These are phyloP conservation scores for Russula abietina DNA, from an alignment of 768 basidiomycete species.

Conservation along the genomic window DNA sequence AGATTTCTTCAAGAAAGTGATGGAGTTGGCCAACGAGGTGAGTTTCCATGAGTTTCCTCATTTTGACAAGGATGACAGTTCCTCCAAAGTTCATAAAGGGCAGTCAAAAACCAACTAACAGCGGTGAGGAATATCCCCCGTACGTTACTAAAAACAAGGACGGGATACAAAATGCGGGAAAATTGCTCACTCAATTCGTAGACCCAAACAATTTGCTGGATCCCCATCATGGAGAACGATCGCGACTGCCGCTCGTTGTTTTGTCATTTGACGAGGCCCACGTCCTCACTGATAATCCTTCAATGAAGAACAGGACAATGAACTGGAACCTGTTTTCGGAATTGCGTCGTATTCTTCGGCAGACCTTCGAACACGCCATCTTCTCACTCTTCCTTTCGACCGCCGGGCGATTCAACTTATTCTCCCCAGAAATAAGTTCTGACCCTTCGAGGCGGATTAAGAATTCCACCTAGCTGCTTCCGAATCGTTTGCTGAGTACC, in stretches of 20 bases:
- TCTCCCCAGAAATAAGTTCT: not conserved
- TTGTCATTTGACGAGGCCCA: not conserved
- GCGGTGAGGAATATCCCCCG: too few species aligned
- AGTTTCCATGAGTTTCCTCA: too few species aligned
- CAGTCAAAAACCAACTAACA: too few species aligned
- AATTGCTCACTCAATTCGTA: not conserved
- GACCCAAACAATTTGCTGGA: too few species aligned
- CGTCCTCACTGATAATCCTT: not conserved
- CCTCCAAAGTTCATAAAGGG: not conserved
- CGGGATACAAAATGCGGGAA: not conserved
- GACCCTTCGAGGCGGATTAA: not conserved
- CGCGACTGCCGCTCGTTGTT: not conserved
- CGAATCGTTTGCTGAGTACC: too few species aligned
- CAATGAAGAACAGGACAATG: too few species aligned
- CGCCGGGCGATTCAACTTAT: not conserved
- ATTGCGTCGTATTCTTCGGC: not conserved
- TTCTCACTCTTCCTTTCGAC: conserved; percentile 4
- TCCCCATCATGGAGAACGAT: too few species aligned
- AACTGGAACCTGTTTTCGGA: not conserved
- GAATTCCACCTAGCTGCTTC: not conserved
- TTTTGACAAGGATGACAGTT: not conserved
- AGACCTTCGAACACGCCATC: not conserved
- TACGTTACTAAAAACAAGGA: not conserved
- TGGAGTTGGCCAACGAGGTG: too few species aligned
- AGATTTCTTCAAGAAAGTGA: not conserved